Evolutionary conservation across 305 asterid species (phyloP).

Genomic region (Nicotiana rustica): DNA sequence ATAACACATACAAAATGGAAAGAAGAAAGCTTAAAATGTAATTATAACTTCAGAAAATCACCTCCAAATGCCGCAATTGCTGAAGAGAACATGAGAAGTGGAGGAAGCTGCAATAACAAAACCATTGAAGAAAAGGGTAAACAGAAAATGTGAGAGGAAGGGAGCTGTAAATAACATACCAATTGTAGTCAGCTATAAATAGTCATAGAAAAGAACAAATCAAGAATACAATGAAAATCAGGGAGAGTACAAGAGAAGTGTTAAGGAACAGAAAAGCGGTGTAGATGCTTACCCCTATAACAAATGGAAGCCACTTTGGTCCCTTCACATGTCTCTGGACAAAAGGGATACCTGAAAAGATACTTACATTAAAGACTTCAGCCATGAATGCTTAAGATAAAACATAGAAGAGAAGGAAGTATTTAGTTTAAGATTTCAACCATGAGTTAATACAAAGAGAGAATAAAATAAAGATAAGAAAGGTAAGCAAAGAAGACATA

Average conservation of each 20-base stretch:
- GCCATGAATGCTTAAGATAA: not conserved
- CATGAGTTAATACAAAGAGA: conserved; percentile 1
- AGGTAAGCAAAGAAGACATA: not conserved
- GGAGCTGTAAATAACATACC: not conserved
- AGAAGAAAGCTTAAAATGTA: not conserved
- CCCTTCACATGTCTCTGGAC: conserved; percentile 73
- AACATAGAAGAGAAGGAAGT: not conserved
- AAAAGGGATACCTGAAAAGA: conserved; percentile 67
- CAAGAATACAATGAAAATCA: not conserved
- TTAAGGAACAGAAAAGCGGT: not conserved
- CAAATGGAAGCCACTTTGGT: conserved; percentile 82
- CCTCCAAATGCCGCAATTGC: conserved; percentile 87
- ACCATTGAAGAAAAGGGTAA: not conserved
- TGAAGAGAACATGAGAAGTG: conserved; percentile 65
- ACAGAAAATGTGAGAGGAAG: not conserved
- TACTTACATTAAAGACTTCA: conserved; percentile 25
- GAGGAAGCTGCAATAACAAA: conserved; percentile 60
- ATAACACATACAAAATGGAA: not conserved
- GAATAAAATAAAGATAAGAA: conserved; percentile 9
- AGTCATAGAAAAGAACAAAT: not conserved
- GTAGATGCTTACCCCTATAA: conserved; percentile 64
- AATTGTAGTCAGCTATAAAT: not conserved
- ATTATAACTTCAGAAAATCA: conserved; percentile 38
- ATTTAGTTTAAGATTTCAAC: not conserved
- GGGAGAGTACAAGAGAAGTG: not conserved